A percentile compares a stretch with the other conserved stretches of the same genome.
Evolutionary conservation across 495 filamentous ascomycete genomes (phyloP).

Genomic region (Viridothelium virens): DNA sequence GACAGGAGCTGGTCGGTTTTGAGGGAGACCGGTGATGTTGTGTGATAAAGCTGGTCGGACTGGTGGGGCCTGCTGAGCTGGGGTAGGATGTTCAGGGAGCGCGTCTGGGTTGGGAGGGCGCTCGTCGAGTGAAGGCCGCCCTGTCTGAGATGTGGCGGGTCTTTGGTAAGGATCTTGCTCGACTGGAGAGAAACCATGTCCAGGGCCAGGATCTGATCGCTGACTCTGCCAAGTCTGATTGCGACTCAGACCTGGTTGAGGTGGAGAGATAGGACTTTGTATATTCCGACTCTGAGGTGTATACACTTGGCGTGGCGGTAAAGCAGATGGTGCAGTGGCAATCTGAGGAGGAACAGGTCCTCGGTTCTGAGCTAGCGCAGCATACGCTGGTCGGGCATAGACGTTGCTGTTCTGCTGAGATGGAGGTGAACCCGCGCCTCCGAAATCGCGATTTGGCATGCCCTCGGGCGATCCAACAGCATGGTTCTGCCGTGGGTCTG

Average conservation of each 20-base stretch:
- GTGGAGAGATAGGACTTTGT: slow-evolving; percentile 1
- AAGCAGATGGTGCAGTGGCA: neutral
- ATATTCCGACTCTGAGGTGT: slow-evolving; percentile 8
- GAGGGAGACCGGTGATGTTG: slow-evolving; percentile 44
- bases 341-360: neutral
- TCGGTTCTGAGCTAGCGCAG: neutral
- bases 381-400: neutral
- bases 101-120: slow-evolving; percentile 45
- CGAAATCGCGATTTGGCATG: neutral
- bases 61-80: slow-evolving; percentile 38
- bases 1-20: slow-evolving; percentile 56
- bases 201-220: slow-evolving; percentile 28
- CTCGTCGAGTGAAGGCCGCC: slow-evolving; percentile 34
- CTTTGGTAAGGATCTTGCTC: slow-evolving; percentile 2
- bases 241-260: slow-evolving; percentile 21
- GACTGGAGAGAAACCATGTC: slow-evolving; percentile 1
- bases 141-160: slow-evolving; percentile 17
- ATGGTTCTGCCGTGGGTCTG: slow-evolving; percentile 52
- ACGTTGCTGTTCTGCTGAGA: slow-evolving; percentile 1
- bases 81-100: slow-evolving; percentile 65
- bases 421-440: neutral
- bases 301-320: neutral
- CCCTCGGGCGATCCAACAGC: slow-evolving; percentile 53
- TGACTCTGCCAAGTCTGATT: slow-evolving; percentile 23
- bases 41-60: slow-evolving; percentile 63